These are phyloP conservation scores for Coemansia reversa DNA, from an alignment of 192 early-diverging fungal genomes.

Conservation along the genomic window DNA sequence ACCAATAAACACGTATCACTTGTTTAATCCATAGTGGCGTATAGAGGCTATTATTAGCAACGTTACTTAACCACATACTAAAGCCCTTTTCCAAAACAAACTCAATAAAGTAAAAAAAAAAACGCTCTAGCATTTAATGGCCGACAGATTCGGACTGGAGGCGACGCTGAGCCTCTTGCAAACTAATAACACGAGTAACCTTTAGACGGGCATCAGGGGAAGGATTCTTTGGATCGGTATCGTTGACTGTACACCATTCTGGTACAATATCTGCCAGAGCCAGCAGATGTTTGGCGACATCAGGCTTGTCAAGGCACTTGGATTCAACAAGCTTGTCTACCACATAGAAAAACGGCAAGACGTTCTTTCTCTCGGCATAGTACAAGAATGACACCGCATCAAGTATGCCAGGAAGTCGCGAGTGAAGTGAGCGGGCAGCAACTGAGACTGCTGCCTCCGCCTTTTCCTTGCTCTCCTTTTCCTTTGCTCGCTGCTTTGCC, in stretches of 20 bases:
- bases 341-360: slow-evolving; percentile 36
- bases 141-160: slow-evolving; percentile 13
- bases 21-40: too few relatives aligned
- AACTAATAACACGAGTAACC: slow-evolving; percentile 30
- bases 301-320: slow-evolving; percentile 28
- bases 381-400: slow-evolving; percentile 51
- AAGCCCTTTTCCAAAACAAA: neutral
- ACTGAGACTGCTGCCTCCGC: neutral
- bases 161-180: slow-evolving; percentile 30
- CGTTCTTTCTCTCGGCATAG: slow-evolving; percentile 39
- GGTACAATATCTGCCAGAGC: slow-evolving; percentile 34
- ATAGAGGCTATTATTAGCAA: too few relatives aligned
- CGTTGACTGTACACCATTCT: slow-evolving; percentile 40
- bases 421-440: slow-evolving; percentile 38
- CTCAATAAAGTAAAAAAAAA: neutral
- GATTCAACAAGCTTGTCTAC: slow-evolving; percentile 44
- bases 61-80: too few relatives aligned
- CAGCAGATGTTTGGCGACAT: slow-evolving; percentile 20
- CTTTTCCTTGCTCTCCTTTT: slow-evolving; percentile 1
- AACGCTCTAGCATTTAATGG: neutral
- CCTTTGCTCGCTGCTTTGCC: slow-evolving; percentile 45
- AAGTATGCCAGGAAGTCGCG: slow-evolving; percentile 41
- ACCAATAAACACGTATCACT: too few relatives aligned
- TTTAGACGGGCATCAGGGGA: slow-evolving; percentile 24
- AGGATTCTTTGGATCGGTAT: slow-evolving; percentile 10